Conservation (phyloP, 164 flowering plant species). For the Vitis rupestris region DNA sequence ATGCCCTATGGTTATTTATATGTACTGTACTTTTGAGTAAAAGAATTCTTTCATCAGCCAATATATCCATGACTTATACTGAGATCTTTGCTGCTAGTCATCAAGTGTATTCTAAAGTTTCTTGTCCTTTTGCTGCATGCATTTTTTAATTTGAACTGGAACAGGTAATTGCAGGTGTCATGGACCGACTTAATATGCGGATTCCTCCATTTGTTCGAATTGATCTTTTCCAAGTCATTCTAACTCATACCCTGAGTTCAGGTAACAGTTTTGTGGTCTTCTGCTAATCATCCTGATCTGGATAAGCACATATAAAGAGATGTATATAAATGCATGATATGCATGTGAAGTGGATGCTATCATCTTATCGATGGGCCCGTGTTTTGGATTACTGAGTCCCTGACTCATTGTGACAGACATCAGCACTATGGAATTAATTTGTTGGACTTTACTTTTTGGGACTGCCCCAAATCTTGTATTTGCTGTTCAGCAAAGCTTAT, state of each 20-base stretch:
- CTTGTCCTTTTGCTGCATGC: conserved; percentile 2
- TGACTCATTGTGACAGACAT: neutral
- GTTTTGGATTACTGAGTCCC: neutral
- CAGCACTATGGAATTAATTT: neutral
- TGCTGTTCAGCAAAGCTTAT: too few species aligned
- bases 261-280: conserved; percentile 30
- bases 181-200: conserved; percentile 56
- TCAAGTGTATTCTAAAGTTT: neutral
- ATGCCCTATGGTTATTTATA: neutral
- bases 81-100: neutral
- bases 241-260: conserved; percentile 47
- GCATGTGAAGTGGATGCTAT: neutral
- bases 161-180: conserved; percentile 88
- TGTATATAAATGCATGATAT: neutral
- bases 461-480: too few species aligned
- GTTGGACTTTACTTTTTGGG: too few species aligned
- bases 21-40: neutral
- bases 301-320: neutral
- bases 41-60: too few species aligned
- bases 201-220: conserved; percentile 85
- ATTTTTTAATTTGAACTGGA: conserved; percentile 13
- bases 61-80: neutral
- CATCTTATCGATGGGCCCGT: neutral
- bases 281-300: neutral
- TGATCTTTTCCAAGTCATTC: conserved; percentile 64